Base-by-base conservation (phyloP, 1,284 basidiomycete genomes). In the Fistulina hepatica region DNA sequence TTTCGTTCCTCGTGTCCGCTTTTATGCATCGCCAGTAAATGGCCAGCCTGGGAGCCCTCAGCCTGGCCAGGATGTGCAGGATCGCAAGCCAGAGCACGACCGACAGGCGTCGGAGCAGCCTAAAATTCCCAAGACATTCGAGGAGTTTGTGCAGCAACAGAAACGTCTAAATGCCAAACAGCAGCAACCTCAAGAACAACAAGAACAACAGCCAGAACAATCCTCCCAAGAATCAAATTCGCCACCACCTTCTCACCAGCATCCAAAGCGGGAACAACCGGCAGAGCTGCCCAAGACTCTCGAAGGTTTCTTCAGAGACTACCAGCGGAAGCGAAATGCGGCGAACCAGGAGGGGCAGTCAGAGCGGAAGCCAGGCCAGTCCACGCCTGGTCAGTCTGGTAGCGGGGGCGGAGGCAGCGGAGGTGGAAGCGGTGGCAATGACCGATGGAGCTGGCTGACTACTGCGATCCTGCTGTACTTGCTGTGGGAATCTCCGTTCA, bases 301-400 rank as follows among this genome's bases (percentile, higher is more conserved):
- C 11, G 81, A 86, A 47, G 82, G 82, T 22, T 86, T 86, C 54
- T 86, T 86, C 61, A 71, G 79, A 54, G 48, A 53, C 33, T 44
- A 54, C 43, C 57, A 64, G 42, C 49, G 59, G 39, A 48, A 47
- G 44, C 54, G 40, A n/a, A 48, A 50, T 15, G 55, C 63, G 39
- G 60, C 64, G 28, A 51, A 56, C 13, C 57, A 56, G 6, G 27
- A 30, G 27, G 24, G 24, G 9, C 17, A 12, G 6, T 30, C 27
- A 16, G 56, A 53, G 34, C 32, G 53, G 32, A 54, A 61, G 33
- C 59, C 65, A 36, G 35, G 35, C 5, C 36, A 28, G 3, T 64
- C 70, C 27, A 67, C 68, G 25, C 71, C 72, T 19, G 64, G 63
- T 6, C 65, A 63, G 4, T 59, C 59, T n/a, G n/a, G n/a, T n/a